Percentiles rank a stretch among this genome's conserved stretches.
These are phyloP conservation scores for Trypanosoma cruzi DNA, from an alignment of 208 protist species.

Conservation along the genomic window DNA sequence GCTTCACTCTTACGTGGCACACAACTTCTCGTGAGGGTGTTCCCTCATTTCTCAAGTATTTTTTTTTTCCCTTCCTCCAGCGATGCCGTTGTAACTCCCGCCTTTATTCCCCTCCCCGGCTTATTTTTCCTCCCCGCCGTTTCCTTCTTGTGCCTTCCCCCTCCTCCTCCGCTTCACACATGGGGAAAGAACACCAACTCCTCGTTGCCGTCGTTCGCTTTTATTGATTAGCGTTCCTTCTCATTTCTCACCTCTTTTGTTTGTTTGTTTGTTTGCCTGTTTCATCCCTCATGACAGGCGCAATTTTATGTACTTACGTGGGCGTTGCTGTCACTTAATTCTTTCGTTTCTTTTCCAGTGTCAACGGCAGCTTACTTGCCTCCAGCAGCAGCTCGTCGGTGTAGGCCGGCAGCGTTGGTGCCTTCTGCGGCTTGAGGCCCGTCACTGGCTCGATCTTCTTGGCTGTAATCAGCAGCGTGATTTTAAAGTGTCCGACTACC, in stretches of 20 bases:
- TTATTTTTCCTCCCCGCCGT: not conserved
- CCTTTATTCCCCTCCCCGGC: not conserved
- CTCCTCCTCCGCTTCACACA: too few relatives aligned
- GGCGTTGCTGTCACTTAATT: constrained; percentile 35
- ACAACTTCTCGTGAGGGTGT: too few relatives aligned
- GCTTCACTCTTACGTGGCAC: too few relatives aligned
- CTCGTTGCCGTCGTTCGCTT: constrained; percentile 19
- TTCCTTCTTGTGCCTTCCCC: too few relatives aligned
- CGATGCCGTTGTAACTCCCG: not conserved
- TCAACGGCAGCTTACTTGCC: constrained; percentile 81
- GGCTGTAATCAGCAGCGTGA: constrained; percentile 88
- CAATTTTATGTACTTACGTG: not conserved
- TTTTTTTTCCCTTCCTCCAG: constrained; percentile 19
- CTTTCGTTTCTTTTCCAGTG: constrained; percentile 84
- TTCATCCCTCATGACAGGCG: not conserved
- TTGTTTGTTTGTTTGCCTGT: not conserved
- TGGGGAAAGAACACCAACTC: too few relatives aligned
- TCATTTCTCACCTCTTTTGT: not conserved
- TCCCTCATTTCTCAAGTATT: not conserved
- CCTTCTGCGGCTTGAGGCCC: constrained; percentile 88
- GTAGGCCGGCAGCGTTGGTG: constrained; percentile 70
- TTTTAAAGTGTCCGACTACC: constrained; percentile 92
- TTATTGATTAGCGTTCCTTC: constrained; percentile 15
- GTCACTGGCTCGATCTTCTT: constrained; percentile 92
- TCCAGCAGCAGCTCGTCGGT: constrained; percentile 86